phyloP scores from a whole-genome alignment of 257 asterid species.

The Paulownia fortunei region DNA sequence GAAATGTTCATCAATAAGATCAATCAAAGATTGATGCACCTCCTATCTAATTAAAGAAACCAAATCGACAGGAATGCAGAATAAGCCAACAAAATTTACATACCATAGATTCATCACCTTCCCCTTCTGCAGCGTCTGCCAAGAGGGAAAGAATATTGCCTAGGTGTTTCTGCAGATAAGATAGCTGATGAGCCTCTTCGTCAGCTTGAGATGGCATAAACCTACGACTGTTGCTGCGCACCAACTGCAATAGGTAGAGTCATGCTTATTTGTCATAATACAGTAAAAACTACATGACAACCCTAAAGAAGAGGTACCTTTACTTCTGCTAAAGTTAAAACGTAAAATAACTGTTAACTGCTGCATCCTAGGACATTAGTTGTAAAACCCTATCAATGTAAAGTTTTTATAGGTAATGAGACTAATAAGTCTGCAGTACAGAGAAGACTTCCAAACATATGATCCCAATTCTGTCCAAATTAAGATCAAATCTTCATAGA shows the following conservation, averaged over 20 bases:
- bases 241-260: conserved; percentile 68
- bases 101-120: conserved; percentile 86
- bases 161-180: conserved; percentile 86
- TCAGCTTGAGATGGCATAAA: conserved; percentile 95
- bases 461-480: not conserved
- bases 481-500: not conserved
- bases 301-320: not conserved
- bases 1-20: conserved; percentile 1
- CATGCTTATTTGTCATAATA: conserved; percentile 23
- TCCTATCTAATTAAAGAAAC: conserved; percentile 23
- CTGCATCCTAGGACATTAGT: not conserved
- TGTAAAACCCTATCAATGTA: not conserved
- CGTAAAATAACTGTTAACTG: not conserved
- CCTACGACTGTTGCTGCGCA: conserved; percentile 91
- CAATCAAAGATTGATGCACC: conserved; percentile 10
- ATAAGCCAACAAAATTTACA: conserved; percentile 36
- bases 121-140: conserved; percentile 77
- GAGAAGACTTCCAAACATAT: not conserved
- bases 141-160: conserved; percentile 92
- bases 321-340: not conserved
- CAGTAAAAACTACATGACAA: conserved; percentile 41
- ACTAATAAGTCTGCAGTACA: conserved; percentile 2
- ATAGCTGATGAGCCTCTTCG: conserved; percentile 97
- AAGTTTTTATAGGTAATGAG: not conserved
- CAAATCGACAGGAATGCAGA: conserved; percentile 11